A percentile compares a stretch with the other conserved stretches of the same genome.
phyloP scores from a whole-genome alignment of 345 rosid species.

The Nasturtium officinale region DNA sequence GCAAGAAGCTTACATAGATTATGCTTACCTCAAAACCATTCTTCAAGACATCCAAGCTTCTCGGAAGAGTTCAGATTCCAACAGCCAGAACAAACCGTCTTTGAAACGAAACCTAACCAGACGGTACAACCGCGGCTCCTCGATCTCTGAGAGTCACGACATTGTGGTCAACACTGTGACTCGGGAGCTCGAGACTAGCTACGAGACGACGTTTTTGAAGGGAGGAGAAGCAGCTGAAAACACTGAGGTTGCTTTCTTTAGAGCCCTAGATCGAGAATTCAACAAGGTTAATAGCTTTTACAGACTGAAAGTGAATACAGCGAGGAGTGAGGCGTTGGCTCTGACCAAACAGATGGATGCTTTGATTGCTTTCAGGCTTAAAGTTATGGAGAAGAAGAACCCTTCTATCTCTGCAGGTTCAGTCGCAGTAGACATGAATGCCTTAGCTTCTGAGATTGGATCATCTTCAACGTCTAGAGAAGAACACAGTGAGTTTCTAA shows the following conservation, averaged over 20 bases:
- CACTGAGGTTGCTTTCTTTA: constrained; percentile 46
- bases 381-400: constrained; percentile 57
- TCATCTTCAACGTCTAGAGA: constrained; percentile 28
- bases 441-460: constrained; percentile 14
- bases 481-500: constrained; percentile 31
- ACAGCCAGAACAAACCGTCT: constrained; percentile 33
- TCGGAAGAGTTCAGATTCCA: constrained; percentile 28
- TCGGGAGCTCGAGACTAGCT: constrained; percentile 8
- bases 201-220: constrained; percentile 43
- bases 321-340: constrained; percentile 26
- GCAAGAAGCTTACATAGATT: constrained; percentile 80
- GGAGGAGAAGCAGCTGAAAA: constrained; percentile 44
- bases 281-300: constrained; percentile 45
- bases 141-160: constrained; percentile 19
- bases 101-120: constrained; percentile 47
- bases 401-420: not conserved
- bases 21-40: constrained; percentile 54
- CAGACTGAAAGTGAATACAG: constrained; percentile 27
- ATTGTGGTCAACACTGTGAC: constrained; percentile 37
- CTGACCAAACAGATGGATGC: constrained; percentile 46
- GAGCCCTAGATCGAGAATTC: constrained; percentile 49
- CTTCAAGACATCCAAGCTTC: constrained; percentile 53
- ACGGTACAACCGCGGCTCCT: constrained; percentile 19
- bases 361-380: constrained; percentile 62
- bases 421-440: constrained; percentile 29